Evolutionary conservation across 345 rosid species (phyloP), one percentile per base, ranked within the genome.

Genomic region (Isatis tinctoria): DNA sequence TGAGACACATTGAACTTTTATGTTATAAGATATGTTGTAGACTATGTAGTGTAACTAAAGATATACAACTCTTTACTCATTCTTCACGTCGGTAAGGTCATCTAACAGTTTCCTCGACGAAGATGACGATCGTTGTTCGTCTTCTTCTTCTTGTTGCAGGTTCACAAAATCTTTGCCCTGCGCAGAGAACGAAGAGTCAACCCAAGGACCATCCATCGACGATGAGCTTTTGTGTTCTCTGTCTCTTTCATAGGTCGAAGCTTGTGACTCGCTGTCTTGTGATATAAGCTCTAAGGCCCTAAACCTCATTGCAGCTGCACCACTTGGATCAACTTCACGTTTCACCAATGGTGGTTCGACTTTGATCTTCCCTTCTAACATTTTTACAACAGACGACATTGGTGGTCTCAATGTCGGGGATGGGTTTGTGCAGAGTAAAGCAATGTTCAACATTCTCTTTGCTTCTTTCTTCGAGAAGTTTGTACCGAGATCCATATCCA

Each of bases 361-460:
- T 8, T 95, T 74, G 22, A 61, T 81, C 65, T 86, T 86, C 28
- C 96, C 98, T 70, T 94, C 93, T 0, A 91, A 72, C 98, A 94
- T 94, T 14, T 81, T 84, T 54, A 88, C 95, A 27, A 84, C 92
- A 9, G 93, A 83, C 24, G 98, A 87, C 96, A 94, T 91, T n/a
- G 82, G 57, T 70, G 97, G 97, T 75, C 98, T 83, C 24, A 91
- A 54, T 26, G 96, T 90, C 2, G 98, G 97, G 69, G 98, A 94
- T 16, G 90, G 87, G 58, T 90, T 94, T 60, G 98, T 90, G 87
- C 98, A 94, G 60, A 90, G 76, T 4, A 94, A 81, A 64, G 88
- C 93, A 48, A 94, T 37, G 83, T 83, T 83, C 41, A 94, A 84
- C 86, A 94, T 78, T 65, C 82, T 74, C 85, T 75, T 67, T 36